Base-by-base conservation (phyloP, 371 early-diverging fungal genomes). In the Cokeromyces recurvatus region DNA sequence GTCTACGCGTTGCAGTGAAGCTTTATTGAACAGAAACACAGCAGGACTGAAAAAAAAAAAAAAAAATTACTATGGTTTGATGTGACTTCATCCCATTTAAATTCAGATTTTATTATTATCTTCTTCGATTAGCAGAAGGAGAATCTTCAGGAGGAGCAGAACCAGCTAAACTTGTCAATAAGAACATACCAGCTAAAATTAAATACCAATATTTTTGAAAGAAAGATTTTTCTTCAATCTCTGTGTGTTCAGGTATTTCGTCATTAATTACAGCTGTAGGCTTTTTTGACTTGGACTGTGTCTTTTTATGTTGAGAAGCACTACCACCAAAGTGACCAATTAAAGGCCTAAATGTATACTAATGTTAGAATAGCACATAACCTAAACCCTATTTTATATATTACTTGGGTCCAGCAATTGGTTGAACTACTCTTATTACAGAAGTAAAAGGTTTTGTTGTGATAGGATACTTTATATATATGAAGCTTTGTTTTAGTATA, bases 121-220 rank as follows among this genome's bases (percentile, higher is more conserved):
- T 32, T 31, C 39, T 38, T 42, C 43, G 21, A 45, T 46, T 38
- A 19, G 20, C 24, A 39, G 54, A 16, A 12, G 43, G 32, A 15
- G 29, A 22, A 20, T 22, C 32, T 32, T 32, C 54, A 14, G 42
- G 36, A 19, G 54, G 34, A 14, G 51, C 39, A 29, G 41, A 27
- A 12, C 40, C 38, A n/a, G 20, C 39, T 24, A 38, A 19, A 14
- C 32, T 48, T 49, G 48, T 48, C 21, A 55, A 21, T 15, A 55
- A 37, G 24, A 55, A 35, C 24, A 16, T 38, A 21, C 44, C 55
- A 27, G 34, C 56, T 7, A 55, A 32, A 24, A 55, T 49, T 11
- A 45, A 27, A 23, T 58, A 58, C 62, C 63, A 62, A 34, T 62
- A 55, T 43, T 62, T 62, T 48, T 62, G 63, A 27, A 58, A 62